These are phyloP conservation scores for Aspergillus heteromorphus DNA, from an alignment of 495 filamentous ascomycete species.

Conservation along the genomic window DNA sequence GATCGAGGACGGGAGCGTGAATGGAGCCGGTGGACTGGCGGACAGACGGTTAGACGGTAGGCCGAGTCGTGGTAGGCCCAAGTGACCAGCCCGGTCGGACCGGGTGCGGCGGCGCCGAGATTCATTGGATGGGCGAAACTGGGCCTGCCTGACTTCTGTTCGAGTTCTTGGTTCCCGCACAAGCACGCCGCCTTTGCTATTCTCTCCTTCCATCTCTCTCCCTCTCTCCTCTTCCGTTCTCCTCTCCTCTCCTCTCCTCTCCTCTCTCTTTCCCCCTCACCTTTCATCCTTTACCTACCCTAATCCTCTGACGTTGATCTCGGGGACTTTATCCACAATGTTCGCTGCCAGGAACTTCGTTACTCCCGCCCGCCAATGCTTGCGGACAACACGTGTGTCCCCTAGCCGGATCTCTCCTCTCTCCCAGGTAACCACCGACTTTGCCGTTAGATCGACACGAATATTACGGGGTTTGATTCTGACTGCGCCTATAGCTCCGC, in stretches of 20 bases:
- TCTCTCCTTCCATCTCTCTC: neutral
- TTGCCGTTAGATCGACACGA: neutral
- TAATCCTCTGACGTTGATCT: conserved; percentile 20
- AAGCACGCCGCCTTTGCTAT: conserved; percentile 18
- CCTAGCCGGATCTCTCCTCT: conserved; percentile 44
- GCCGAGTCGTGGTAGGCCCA: neutral
- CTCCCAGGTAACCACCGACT: conserved; percentile 43
- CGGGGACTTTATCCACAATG: conserved; percentile 45
- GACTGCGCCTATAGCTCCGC: conserved; percentile 34
- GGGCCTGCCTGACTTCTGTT: neutral
- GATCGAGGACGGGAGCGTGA: conserved; percentile 11
- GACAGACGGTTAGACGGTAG: too few relatives aligned
- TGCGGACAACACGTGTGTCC: conserved; percentile 45
- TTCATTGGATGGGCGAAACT: conserved; percentile 12
- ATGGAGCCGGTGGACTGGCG: conserved; percentile 18
- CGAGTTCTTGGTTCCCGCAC: conserved; percentile 16
- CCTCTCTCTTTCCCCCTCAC: conserved; percentile 10
- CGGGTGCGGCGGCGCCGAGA: conserved; percentile 33
- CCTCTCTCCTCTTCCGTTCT: conserved; percentile 5
- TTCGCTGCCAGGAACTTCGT: conserved; percentile 54
- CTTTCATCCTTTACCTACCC: conserved; percentile 24
- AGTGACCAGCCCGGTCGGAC: conserved; percentile 29
- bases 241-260: conserved; percentile 15
- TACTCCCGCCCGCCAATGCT: conserved; percentile 50
- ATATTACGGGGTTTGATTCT: conserved; percentile 13